phyloP scores from a whole-genome alignment of 139 green algal genomes.

The Deuterostichococcus epilithicus region DNA sequence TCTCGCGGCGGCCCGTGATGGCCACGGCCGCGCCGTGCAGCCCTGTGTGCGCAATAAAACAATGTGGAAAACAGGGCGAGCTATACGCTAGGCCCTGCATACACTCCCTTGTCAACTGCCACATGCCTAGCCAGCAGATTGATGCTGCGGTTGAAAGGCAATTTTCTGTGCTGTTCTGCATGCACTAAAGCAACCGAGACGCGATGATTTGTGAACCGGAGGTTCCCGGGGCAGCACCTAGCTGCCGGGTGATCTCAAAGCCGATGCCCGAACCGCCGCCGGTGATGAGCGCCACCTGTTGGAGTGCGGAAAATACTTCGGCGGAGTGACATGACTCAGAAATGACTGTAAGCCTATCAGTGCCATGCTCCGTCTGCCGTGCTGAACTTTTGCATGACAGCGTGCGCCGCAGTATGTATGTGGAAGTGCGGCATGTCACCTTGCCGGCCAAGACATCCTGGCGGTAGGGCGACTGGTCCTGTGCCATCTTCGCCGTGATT shows the following conservation, averaged over 20 bases:
- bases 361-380: not conserved
- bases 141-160: too few species aligned
- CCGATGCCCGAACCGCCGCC: conserved; percentile 84
- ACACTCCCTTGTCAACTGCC: not conserved
- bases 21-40: conserved; percentile 75
- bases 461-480: conserved; percentile 7
- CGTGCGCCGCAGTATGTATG: not conserved
- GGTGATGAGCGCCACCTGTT: conserved; percentile 74
- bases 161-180: not conserved
- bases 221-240: conserved; percentile 62
- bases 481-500: not conserved
- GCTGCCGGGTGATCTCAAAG: conserved; percentile 78
- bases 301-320: not conserved
- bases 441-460: conserved; percentile 10
- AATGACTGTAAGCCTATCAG: not conserved
- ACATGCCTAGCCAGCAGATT: not conserved
- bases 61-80: not conserved
- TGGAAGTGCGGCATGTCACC: not conserved
- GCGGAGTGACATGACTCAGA: not conserved
- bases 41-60: conserved; percentile 38
- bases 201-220: not conserved
- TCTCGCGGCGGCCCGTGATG: conserved; percentile 70
- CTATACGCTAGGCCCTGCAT: not conserved
- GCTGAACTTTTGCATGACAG: not conserved
- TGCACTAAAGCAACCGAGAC: not conserved